Evolutionary conservation across 2,329 filamentous ascomycete genomes (phyloP).

Genomic region (Ascomycota sp.): DNA sequence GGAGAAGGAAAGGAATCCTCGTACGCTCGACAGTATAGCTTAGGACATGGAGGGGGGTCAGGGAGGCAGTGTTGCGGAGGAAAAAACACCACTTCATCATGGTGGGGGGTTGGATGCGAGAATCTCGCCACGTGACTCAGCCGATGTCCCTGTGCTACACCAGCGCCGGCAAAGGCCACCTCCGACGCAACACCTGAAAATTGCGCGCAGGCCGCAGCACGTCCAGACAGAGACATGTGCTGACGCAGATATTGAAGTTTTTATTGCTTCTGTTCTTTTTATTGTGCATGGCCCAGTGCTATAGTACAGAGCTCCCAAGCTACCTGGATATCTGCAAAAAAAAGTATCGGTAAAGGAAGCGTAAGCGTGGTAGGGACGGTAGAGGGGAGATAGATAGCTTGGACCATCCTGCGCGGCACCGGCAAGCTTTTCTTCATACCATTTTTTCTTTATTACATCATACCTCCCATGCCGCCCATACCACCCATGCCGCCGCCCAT

Average conservation of each 20-base stretch:
- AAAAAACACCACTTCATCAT: conserved; percentile 12
- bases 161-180: neutral
- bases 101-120: conserved; percentile 8
- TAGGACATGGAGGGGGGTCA: too few species aligned
- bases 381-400: conserved; percentile 15
- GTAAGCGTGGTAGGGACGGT: conserved; percentile 7
- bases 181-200: neutral
- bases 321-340: conserved; percentile 9
- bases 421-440: too few species aligned
- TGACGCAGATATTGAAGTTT: too few species aligned
- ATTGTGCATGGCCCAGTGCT: conserved; percentile 13
- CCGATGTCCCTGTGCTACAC: conserved; percentile 4
- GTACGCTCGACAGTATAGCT: too few species aligned
- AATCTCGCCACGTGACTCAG: conserved; percentile 12
- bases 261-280: too few species aligned
- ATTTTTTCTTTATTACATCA: too few species aligned
- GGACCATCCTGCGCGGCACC: conserved; percentile 21
- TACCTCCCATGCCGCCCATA: conserved; percentile 39
- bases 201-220: neutral
- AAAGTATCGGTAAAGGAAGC: conserved; percentile 7
- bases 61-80: too few species aligned
- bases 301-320: conserved; percentile 13
- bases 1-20: too few species aligned
- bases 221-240: too few species aligned
- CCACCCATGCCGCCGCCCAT: conserved; percentile 51